These are phyloP conservation scores for Mollisia scopiformis DNA, from an alignment of 2,329 filamentous ascomycete genomes.

Conservation along the genomic window DNA sequence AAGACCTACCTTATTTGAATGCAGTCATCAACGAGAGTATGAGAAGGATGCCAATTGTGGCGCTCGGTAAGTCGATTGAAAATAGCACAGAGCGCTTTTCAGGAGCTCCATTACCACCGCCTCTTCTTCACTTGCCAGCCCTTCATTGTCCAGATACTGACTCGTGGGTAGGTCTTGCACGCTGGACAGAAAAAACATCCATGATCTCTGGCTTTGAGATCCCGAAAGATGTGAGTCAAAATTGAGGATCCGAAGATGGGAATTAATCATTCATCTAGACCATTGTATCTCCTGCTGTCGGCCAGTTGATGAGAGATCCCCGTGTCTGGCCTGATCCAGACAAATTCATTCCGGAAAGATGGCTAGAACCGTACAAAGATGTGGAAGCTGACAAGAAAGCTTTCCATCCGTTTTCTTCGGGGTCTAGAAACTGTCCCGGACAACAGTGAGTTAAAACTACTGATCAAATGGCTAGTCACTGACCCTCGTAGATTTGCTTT, in stretches of 20 bases:
- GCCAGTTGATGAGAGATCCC: constrained; percentile 11
- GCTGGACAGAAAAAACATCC: constrained; percentile 13
- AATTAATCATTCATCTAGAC: constrained; percentile 1
- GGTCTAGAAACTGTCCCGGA: constrained; percentile 37
- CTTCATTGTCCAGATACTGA: constrained; percentile 4
- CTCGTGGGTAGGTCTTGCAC: constrained; percentile 13
- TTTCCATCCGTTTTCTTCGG: constrained; percentile 33
- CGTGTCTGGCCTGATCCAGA: constrained; percentile 24
- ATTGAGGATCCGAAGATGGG: not conserved
- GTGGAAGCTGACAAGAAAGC: constrained; percentile 22
- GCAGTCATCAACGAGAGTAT: constrained; percentile 27
- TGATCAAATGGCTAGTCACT: not conserved
- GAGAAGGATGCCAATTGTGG: constrained; percentile 22
- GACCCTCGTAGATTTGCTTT: constrained; percentile 20
- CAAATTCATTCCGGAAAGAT: constrained; percentile 25
- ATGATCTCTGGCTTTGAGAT: constrained; percentile 24
- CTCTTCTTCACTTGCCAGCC: too few species aligned
- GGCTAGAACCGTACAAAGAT: constrained; percentile 23
- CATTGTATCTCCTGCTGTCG: constrained; percentile 12
- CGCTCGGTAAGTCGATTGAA: constrained; percentile 10
- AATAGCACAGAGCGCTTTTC: not conserved
- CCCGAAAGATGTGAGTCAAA: constrained; percentile 15
- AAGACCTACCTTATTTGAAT: constrained; percentile 26
- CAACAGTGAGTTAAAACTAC: constrained; percentile 28
- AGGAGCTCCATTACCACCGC: too few species aligned